A percentile compares a stretch with the other conserved stretches of the same genome.
These are phyloP conservation scores for Epicoccum sorghinum DNA, from an alignment of 2,329 filamentous ascomycete species.

Conservation along the genomic window DNA sequence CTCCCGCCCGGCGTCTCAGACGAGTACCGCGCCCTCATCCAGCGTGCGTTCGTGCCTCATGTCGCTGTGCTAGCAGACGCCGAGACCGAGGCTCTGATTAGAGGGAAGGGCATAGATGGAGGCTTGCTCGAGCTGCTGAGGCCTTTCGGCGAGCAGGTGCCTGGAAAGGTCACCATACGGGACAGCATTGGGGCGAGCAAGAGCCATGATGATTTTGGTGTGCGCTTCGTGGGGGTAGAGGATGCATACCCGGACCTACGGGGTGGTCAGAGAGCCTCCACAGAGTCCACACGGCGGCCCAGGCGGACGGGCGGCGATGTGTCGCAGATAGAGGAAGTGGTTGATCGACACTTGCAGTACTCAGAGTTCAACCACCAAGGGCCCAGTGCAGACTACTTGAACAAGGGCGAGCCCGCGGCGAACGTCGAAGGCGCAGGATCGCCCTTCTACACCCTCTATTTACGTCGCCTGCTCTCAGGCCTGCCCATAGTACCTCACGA, in stretches of 20 bases:
- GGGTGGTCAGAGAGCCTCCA: constrained; percentile 33
- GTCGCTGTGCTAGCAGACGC: constrained; percentile 85
- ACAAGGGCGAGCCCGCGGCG: constrained; percentile 27
- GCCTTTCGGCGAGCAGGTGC: constrained; percentile 87
- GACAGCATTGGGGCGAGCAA: constrained; percentile 87
- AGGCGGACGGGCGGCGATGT: constrained; percentile 60
- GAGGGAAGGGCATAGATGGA: constrained; percentile 80
- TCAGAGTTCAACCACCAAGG: constrained; percentile 63
- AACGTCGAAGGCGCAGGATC: constrained; percentile 57
- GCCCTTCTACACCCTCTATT: constrained; percentile 83
- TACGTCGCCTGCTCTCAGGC: constrained; percentile 81
- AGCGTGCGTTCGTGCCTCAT: constrained; percentile 86
- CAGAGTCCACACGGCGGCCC: constrained; percentile 39
- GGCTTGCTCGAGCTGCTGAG: constrained; percentile 85
- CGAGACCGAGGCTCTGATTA: constrained; percentile 81
- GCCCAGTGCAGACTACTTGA: constrained; percentile 52
- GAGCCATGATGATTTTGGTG: constrained; percentile 85
- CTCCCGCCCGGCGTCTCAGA: constrained; percentile 54
- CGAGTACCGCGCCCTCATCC: constrained; percentile 69
- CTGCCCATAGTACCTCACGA: constrained; percentile 82
- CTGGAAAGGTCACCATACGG: constrained; percentile 86
- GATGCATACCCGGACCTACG: constrained; percentile 54
- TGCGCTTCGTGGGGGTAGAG: constrained; percentile 80
- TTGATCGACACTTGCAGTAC: constrained; percentile 78
- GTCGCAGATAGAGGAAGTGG: constrained; percentile 76